phyloP scores from a whole-genome alignment of 2,329 filamentous ascomycete genomes.

The Fusarium sp. region DNA sequence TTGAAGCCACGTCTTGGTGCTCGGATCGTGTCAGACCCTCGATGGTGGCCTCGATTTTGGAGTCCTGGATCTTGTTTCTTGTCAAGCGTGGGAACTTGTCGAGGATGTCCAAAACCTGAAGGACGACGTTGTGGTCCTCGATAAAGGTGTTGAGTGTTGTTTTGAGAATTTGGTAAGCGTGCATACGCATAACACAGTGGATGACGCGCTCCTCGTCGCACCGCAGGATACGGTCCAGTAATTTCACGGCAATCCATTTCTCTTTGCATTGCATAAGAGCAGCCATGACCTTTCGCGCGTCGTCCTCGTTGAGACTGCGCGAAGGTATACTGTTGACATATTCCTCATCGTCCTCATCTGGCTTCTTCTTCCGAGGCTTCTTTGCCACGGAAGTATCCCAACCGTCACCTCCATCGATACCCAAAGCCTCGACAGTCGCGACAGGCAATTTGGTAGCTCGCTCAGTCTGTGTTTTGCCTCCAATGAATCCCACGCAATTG shows the following conservation, averaged over 20 bases:
- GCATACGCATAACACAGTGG: conserved; percentile 92
- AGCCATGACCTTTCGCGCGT: conserved; percentile 94
- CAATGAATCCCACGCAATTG: conserved; percentile 96
- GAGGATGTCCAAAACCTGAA: conserved; percentile 90
- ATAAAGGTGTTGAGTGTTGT: conserved; percentile 85
- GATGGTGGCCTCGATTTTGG: conserved; percentile 89
- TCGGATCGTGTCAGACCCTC: conserved; percentile 72
- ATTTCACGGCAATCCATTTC: conserved; percentile 98
- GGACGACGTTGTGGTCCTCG: conserved; percentile 87
- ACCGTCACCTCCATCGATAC: conserved; percentile 89
- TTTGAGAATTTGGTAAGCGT: conserved; percentile 95
- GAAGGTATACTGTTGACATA: conserved; percentile 91
- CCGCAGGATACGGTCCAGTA: conserved; percentile 86
- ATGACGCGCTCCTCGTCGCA: conserved; percentile 88
- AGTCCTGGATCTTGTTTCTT: conserved; percentile 95
- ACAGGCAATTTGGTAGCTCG: conserved; percentile 90
- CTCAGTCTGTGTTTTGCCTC: conserved; percentile 97
- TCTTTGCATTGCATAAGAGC: conserved; percentile 97
- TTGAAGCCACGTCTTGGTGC: conserved; percentile 78
- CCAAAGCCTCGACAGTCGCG: conserved; percentile 91
- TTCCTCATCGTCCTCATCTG: conserved; percentile 90
- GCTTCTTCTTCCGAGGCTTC: conserved; percentile 92
- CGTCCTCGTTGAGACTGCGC: conserved; percentile 80
- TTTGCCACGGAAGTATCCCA: conserved; percentile 93
- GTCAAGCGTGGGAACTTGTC: conserved; percentile 90